Percentiles rank a stretch among this genome's conserved stretches.
These are phyloP conservation scores for Neofusicoccum sp. DNA, from an alignment of 2,329 filamentous ascomycete genomes.

Conservation along the genomic window DNA sequence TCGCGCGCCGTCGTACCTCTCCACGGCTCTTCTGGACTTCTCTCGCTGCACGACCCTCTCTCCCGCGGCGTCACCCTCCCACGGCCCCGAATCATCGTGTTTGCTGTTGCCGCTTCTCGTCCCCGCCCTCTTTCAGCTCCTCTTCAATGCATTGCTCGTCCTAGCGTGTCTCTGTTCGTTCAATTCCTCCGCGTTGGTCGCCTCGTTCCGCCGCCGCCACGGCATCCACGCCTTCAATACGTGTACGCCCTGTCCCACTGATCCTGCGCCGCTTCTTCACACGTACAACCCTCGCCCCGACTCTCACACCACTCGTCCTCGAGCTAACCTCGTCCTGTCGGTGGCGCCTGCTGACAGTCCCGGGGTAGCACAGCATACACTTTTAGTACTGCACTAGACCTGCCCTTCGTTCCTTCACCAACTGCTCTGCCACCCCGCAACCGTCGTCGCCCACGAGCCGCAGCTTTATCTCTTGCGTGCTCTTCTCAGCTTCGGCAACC, in stretches of 20 bases:
- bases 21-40: neutral
- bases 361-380: slow-evolving; percentile 7
- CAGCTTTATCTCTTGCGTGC: neutral
- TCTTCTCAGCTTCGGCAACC: neutral
- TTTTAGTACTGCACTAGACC: neutral
- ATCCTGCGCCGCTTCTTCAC: neutral
- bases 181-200: neutral
- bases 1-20: neutral
- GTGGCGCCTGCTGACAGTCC: slow-evolving; percentile 8
- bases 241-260: slow-evolving; percentile 1
- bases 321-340: neutral
- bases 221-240: neutral
- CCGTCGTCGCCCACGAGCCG: neutral
- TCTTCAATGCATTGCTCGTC: slow-evolving; percentile 4
- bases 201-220: neutral
- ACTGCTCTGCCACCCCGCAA: neutral
- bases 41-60: neutral
- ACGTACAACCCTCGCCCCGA: slow-evolving; percentile 1
- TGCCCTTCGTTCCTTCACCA: neutral
- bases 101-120: neutral
- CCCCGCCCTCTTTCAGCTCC: neutral
- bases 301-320: slow-evolving; percentile 7
- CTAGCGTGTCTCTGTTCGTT: neutral
- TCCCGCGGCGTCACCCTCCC: neutral
- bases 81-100: neutral